Evolutionary conservation across 2,329 filamentous ascomycete genomes (phyloP), one percentile per base, ranked within the genome.

Genomic region (Magnaporthiopsis rhizophila): DNA sequence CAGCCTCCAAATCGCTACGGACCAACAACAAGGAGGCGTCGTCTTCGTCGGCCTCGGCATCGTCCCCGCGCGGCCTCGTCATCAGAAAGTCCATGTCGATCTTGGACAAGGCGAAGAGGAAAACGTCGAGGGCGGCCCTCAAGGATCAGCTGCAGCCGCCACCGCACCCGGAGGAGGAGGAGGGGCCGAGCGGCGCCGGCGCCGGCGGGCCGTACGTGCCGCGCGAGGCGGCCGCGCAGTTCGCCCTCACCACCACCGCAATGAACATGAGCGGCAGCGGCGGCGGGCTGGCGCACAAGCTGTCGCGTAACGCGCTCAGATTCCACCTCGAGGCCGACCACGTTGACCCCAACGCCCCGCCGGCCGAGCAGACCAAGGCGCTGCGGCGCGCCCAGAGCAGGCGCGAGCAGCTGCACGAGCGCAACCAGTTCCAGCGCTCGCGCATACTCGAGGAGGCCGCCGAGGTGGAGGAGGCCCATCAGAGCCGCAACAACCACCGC

Each of bases 211-310:
- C 76, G 50, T 81, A 86, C 68, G 73, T 85, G 2, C 85, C 85
- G 18, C 76, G 78, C 63, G 77, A 82, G 50, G 84, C 84, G 0
- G 83, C 84, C 1, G 70, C 78, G 15, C 83, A 86, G 65, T 87
- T 86, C 69, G 74, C 79, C 12, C 74, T 78, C 58, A 86, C 84
- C 0, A 80, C 83, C 0, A 84, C 82, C 1, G 74, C 78, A 21
- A 78, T 79, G 26, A 69, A 70, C 57, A 73, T 75, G 70, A 73
- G 73, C 32, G 72, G 78, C 61, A 53, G 45, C 21, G 24, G 28
- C 26, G 61, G 61, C 21, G 38, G 69, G 32, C 71, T 75, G 12
- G 71, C 76, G 15, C 80, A 82, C 67, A 79, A 75, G 63, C 69
- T 83, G 15, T 80, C 81, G 9, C 74, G 74, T 56, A 71, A 74